Evolutionary conservation across 2,329 filamentous ascomycete genomes (phyloP).

Genomic region (Penicillium sp.): DNA sequence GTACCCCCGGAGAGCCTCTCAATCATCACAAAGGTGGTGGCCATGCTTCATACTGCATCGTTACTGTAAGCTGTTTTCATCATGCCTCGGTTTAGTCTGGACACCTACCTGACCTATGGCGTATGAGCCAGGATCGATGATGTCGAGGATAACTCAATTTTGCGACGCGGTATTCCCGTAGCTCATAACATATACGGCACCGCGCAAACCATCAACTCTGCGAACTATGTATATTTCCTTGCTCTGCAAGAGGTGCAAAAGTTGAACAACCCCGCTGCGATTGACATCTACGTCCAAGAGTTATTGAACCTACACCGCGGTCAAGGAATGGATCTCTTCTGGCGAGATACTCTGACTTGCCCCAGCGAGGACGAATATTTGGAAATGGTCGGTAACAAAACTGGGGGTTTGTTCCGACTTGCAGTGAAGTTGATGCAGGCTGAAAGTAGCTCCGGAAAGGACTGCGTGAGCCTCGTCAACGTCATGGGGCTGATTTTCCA

Average conservation of each 20-base stretch:
- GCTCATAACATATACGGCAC: slow-evolving; percentile 44
- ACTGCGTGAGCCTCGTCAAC: slow-evolving; percentile 23
- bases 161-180: slow-evolving; percentile 42
- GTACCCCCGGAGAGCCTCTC: slow-evolving; percentile 35
- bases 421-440: slow-evolving; percentile 41
- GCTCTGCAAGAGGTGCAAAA: slow-evolving; percentile 36
- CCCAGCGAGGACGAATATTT: slow-evolving; percentile 42
- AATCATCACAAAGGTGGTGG: slow-evolving; percentile 38
- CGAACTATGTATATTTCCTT: slow-evolving; percentile 43
- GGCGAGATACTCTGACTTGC: slow-evolving; percentile 39
- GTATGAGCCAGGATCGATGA: no score
- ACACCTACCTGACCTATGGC: no score
- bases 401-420: slow-evolving; percentile 41
- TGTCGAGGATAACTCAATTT: slow-evolving; percentile 41
- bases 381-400: slow-evolving; percentile 44
- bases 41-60: slow-evolving; percentile 41
- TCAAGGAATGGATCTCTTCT: slow-evolving; percentile 43
- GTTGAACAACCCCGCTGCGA: slow-evolving; percentile 33
- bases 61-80: slow-evolving; percentile 38
- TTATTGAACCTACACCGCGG: slow-evolving; percentile 40
- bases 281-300: slow-evolving; percentile 39
- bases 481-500: slow-evolving; percentile 36
- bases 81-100: no score
- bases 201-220: slow-evolving; percentile 45
- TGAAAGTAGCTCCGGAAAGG: no score